Conservation (phyloP, 768 basidiomycete species). For the Rhodotorula graminis region DNA sequence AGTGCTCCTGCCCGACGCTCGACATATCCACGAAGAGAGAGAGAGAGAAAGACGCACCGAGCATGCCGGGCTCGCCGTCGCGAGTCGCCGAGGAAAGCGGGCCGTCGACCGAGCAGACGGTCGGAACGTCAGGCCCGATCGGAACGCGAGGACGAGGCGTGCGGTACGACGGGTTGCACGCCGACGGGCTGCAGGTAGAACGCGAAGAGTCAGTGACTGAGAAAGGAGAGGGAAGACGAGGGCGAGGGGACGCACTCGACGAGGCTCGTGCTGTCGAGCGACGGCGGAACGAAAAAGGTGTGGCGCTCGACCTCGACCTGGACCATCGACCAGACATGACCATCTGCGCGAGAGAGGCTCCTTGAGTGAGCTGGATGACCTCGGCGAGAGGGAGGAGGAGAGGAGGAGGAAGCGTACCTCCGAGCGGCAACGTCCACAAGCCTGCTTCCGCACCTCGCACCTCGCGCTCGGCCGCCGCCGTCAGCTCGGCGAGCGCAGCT, state of each 20-base stretch:
- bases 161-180: conserved; percentile 52
- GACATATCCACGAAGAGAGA: not conserved
- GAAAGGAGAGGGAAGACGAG: not conserved
- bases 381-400: conserved; percentile 13
- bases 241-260: not conserved
- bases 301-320: conserved; percentile 77
- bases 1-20: too few relatives aligned
- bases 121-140: conserved; percentile 47
- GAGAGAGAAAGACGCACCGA: not conserved
- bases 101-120: not conserved
- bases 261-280: conserved; percentile 49
- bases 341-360: conserved; percentile 25
- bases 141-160: conserved; percentile 83
- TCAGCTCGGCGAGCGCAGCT: conserved; percentile 11
- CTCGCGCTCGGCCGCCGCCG: not conserved
- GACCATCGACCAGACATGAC: conserved; percentile 24
- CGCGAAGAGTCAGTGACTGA: not conserved
- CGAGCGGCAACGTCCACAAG: conserved; percentile 85
- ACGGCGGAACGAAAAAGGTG: conserved; percentile 85
- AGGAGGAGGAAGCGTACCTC: conserved; percentile 53
- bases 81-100: not conserved
- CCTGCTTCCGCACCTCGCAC: not conserved
- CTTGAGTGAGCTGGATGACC: not conserved
- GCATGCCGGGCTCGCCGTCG: not conserved
- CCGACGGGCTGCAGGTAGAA: not conserved